Conservation (phyloP, 208 protist genomes). For the Willaertia magna region DNA sequence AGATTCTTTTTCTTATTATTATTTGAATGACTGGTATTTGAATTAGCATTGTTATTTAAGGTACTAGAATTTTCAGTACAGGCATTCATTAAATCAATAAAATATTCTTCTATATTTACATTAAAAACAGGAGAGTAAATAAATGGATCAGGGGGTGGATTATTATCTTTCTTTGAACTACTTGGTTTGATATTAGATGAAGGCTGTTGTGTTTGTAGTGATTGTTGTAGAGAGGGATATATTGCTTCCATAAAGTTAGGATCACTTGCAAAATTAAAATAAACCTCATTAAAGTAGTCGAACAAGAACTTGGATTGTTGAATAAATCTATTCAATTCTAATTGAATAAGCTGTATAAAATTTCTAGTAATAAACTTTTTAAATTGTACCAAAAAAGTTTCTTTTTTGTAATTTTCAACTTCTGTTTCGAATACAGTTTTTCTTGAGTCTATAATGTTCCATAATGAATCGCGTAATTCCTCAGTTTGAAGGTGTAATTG, state of each 20-base stretch:
- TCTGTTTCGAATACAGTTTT: neutral
- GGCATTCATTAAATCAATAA: neutral
- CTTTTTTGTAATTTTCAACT: neutral
- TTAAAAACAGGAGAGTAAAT: neutral
- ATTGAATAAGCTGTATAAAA: neutral
- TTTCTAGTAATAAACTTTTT: neutral
- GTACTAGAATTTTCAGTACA: too few species aligned
- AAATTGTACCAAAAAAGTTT: neutral
- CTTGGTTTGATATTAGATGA: neutral
- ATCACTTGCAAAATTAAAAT: neutral
- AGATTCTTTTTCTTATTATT: too few species aligned
- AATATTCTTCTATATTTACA: neutral
- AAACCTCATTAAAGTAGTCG: neutral
- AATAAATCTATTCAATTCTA: neutral
- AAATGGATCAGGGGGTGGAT: too few species aligned
- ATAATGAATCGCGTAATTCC: neutral
- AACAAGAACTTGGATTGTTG: neutral
- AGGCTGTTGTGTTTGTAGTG: neutral
- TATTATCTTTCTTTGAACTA: too few species aligned
- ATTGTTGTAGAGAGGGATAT: neutral
- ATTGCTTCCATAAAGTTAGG: neutral
- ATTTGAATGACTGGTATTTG: too few species aligned
- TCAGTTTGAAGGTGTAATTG: neutral
- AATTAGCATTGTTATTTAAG: too few species aligned
- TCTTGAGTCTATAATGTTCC: neutral